Base-by-base conservation (phyloP, 371 early-diverging fungal species). In the Apophysomyces sp. region DNA sequence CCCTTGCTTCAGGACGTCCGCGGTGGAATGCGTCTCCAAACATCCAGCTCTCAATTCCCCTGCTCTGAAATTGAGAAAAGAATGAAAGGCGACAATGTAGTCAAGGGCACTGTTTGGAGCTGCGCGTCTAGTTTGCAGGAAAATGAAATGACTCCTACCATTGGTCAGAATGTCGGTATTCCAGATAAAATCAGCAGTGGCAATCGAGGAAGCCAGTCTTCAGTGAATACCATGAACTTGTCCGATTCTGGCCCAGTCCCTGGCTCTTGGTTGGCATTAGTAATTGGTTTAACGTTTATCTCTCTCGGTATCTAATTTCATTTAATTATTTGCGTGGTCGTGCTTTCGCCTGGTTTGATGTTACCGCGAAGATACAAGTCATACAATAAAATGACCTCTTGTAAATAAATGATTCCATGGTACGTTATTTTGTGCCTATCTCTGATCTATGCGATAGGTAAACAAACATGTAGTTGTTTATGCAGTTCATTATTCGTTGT, bases 21-120 rank as follows among this genome's bases (percentile, higher is more conserved):
- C 52, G 82, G 82, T 49, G 77, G 79, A 18, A 77, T 77, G 77
- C 78, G 78, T 61, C 60, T 81, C 5, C 82, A 81, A 52, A 76
- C 82, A 0, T 72, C 79, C n/a, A 75, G 76, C 16, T 49, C 39
- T 24, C 54, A 67, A 27, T 62, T 81, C 44, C 65, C 62, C 18
- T 81, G 76, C 60, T 37, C 63, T 8, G 78, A 75, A 2, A 34
- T 72, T 8, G 74, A 77, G 27, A 71, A 70, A 27, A 68, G 69
- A 36, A 54, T 77, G 34, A 77, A 77, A 58, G 71, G 68, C n/a
- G 67, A 64, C 13, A 69, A 70, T 27, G 68, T 80, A 30, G 76
- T 76, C 18, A 77, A 80, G 60, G 81, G 81, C n/a, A 70, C 57
- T 29, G 64, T 65, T 26, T 79, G 80, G 80, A 72, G 74, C 28